Percentiles rank a stretch among this genome's conserved stretches.
Conservation (phyloP, 2,329 filamentous ascomycete genomes). For the Pseudogymnoascus sp. region DNA sequence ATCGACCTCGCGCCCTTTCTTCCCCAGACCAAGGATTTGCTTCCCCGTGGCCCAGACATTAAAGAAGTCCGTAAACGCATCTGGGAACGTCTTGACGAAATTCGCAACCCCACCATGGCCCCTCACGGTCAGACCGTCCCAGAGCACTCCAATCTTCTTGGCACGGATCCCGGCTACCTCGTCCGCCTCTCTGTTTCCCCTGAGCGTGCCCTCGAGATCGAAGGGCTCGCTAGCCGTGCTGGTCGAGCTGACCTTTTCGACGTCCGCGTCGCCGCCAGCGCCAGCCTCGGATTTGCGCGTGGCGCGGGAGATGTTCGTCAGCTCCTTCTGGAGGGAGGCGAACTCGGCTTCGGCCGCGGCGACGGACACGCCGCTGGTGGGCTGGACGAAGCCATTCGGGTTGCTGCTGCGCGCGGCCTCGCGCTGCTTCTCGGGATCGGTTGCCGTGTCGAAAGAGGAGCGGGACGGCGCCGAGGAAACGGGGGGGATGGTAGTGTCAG, state of each 20-base stretch:
- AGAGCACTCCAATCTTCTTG: slow-evolving; percentile 73
- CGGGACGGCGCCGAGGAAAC: not conserved
- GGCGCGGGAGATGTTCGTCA: slow-evolving; percentile 48
- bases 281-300: slow-evolving; percentile 43
- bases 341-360: slow-evolving; percentile 64
- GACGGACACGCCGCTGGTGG: slow-evolving; percentile 49
- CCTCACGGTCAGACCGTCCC: slow-evolving; percentile 68
- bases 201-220: slow-evolving; percentile 66
- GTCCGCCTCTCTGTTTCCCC: slow-evolving; percentile 64
- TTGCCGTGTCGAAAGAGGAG: slow-evolving; percentile 1
- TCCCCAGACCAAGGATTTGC: slow-evolving; percentile 42
- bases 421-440: slow-evolving; percentile 14
- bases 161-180: slow-evolving; percentile 69
- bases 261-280: slow-evolving; percentile 37
- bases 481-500: not conserved
- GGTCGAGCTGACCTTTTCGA: slow-evolving; percentile 47
- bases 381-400: slow-evolving; percentile 38
- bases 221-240: slow-evolving; percentile 49
- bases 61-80: slow-evolving; percentile 51
- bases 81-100: slow-evolving; percentile 64
- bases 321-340: slow-evolving; percentile 54
- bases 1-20: slow-evolving; percentile 52
- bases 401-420: slow-evolving; percentile 38
- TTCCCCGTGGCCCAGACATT: slow-evolving; percentile 50
- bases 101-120: slow-evolving; percentile 69